Conservation (phyloP, 441 rosid genomes). For the Pelargonium australe region DNA sequence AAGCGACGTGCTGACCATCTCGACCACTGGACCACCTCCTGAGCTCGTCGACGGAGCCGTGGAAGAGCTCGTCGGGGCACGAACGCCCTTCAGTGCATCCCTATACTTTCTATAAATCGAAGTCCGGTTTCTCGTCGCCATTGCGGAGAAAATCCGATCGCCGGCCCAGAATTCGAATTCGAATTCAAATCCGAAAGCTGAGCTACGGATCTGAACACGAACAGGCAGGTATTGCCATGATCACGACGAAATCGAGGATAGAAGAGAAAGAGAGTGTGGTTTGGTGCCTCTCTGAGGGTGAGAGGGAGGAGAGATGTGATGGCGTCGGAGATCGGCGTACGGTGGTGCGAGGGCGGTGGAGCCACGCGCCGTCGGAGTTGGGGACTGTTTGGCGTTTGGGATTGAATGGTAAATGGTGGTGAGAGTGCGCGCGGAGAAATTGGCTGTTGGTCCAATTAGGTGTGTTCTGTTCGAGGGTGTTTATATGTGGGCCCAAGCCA, state of each 20-base stretch:
- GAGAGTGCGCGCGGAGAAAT: too few species aligned
- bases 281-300: neutral
- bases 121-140: constrained; percentile 87
- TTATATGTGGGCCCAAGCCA: too few species aligned
- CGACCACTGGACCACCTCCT: constrained; percentile 66
- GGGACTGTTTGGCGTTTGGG: neutral
- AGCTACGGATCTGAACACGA: constrained; percentile 14
- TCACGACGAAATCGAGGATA: neutral
- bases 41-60: constrained; percentile 28
- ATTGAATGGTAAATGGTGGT: too few species aligned
- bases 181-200: constrained; percentile 15
- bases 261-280: neutral
- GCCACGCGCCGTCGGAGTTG: neutral
- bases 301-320: neutral
- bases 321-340: neutral
- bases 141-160: constrained; percentile 16
- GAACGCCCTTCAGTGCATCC: constrained; percentile 81
- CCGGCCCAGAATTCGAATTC: neutral
- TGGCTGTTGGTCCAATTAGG: neutral
- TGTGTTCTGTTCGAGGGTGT: neutral
- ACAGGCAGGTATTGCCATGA: neutral
- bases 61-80: constrained; percentile 46
- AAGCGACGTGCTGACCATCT: constrained; percentile 76
- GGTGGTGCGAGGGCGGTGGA: neutral
- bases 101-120: constrained; percentile 61